Evolutionary conservation across 805 yeast species (phyloP), one percentile per base, ranked within the genome.

Genomic region (Candida gorgasii): DNA sequence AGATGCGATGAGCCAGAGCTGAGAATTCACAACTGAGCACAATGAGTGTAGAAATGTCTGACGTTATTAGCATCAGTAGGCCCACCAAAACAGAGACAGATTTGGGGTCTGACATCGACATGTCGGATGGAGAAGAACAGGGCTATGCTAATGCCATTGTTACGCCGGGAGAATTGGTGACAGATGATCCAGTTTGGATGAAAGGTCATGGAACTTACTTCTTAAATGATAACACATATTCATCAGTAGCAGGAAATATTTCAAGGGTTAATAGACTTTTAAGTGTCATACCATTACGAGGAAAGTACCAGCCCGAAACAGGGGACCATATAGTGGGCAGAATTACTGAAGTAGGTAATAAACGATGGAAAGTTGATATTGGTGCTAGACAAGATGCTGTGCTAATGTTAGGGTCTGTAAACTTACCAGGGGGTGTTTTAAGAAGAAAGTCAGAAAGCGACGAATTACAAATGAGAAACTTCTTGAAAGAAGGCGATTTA

Each of bases 161-260:
- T 14, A 89, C 97, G 1, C 99, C 99, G 0, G 99, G 99, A 8
- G 97, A 93, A 60, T 67, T 90, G 39, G 86, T 93, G n/a, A 93
- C 98, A 0, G 93, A 87, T 52, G 98, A 93, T 57, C 87, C 96
- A 5, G 76, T 84, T 2, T 93, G 98, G 97, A 93, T 93, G 99
- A 79, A 95, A 58, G 99, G 99, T 22, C 99, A 92, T 58, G 99
- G 99, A 5, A 93, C 98, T 0, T 93, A 89, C 61, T 79, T 83
- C 51, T 66, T 85, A 29, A 81, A 80, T 24, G 84, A 84, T 50
- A 71, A 76, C 52, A 89, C 97, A 0, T 89, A 79, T 61, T 84
- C 96, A 2, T 84, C 97, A 0, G 96, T 92, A 5, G 97, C 97
- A 0, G 99, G 99, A 4, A 81, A 82, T 8, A 83, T 93, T 4